Evolutionary conservation across 1,139 yeast genomes (phyloP).

Genomic region (Spencermartinsiella ligniputridi): DNA sequence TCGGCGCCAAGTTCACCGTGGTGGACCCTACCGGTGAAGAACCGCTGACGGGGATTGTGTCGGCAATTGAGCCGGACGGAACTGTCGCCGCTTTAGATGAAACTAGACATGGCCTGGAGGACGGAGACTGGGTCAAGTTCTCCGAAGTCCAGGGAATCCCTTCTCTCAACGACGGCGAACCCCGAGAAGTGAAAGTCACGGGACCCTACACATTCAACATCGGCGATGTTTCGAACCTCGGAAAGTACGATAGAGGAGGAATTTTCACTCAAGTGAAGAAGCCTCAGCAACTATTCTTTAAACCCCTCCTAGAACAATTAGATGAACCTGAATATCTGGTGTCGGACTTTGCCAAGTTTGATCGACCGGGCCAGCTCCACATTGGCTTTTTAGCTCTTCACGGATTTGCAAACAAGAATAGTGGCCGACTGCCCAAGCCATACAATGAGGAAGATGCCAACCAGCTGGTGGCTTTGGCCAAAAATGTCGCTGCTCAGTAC

Average conservation of each 20-base stretch:
- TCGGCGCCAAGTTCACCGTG: conserved; percentile 76
- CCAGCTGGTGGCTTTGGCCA: conserved; percentile 58
- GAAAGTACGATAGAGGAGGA: conserved; percentile 78
- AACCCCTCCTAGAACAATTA: conserved; percentile 61
- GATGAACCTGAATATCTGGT: conserved; percentile 70
- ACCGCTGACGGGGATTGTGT: conserved; percentile 78
- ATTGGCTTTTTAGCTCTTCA: conserved; percentile 88
- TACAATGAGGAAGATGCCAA: conserved; percentile 69
- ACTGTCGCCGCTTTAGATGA: conserved; percentile 91
- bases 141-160: conserved; percentile 75
- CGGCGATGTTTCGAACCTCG: conserved; percentile 48
- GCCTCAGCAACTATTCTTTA: conserved; percentile 61
- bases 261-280: conserved; percentile 87
- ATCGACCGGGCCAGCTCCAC: conserved; percentile 85
- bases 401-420: conserved; percentile 59
- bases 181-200: conserved; percentile 72
- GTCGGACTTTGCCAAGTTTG: conserved; percentile 91
- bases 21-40: conserved; percentile 91
- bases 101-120: conserved; percentile 87
- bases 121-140: conserved; percentile 85
- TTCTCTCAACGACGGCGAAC: conserved; percentile 61
- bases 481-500: conserved; percentile 54
- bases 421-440: conserved; percentile 71
- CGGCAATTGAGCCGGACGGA: conserved; percentile 85
- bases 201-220: conserved; percentile 93